Base-by-base conservation (phyloP, 2,329 filamentous ascomycete genomes). In the Ceratocystis papillata region DNA sequence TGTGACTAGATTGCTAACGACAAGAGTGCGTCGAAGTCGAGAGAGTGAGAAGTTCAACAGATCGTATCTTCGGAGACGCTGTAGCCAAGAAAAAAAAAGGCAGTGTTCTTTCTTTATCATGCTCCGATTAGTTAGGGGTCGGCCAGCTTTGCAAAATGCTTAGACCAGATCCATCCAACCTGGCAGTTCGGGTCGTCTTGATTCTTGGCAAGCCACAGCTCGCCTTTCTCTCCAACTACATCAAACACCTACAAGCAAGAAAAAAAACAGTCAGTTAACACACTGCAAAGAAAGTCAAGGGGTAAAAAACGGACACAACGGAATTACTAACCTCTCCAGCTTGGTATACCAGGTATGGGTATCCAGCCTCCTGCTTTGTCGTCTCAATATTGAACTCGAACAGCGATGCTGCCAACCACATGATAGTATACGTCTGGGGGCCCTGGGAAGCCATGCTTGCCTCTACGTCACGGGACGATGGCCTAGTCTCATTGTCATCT, bases 141-240 rank as follows among this genome's bases (percentile, higher is more conserved):
- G 62, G 82, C 82, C 69, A 85, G 73, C 73, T 83, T 84, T 64
- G 88, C 88, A 79, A 99, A 99, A 77, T 99, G 94, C 76, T 96
- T 96, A 72, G 92, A 96, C 94, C 94, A 99, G 72, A 99, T 96
- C 94, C 94, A 99, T 63, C 94, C 94, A 44, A 97, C 86, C 70
- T 86, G 82, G 70, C 88, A 83, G 10, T 79, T 81, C 1, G 85
- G 79, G 75, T 99, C 94, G 73, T 99, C 94, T 77, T 99, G 94
- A 74, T 99, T 99, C 75, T 90, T 90, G 64, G 94, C 94, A 67
- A 99, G 84, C 94, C 94, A 99, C 62, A 97, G 82, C 78, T 99
- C 94, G 69, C 94, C 94, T 75, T 96, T 96, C 76, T 96, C 92
- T 37, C 88, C 94, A 73, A 99, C 90, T 64, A 99, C 88, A 77